Evolutionary conservation across 1,139 yeast species (phyloP).

Genomic region (Geotrichum bryndzae): DNA sequence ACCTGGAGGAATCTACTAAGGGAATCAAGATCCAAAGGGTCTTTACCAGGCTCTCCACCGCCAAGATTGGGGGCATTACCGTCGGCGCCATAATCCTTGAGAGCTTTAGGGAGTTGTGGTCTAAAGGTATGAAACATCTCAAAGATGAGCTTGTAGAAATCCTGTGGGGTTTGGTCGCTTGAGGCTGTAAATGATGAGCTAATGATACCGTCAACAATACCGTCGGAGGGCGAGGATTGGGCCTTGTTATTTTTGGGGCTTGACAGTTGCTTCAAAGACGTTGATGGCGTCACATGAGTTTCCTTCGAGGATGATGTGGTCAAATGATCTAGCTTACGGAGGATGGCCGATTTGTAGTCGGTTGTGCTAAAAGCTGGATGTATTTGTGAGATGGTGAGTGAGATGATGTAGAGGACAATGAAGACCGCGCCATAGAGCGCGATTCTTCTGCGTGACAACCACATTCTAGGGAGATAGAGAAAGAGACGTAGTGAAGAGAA

Average conservation of each 20-base stretch:
- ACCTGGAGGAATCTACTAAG: slow-evolving; percentile 45
- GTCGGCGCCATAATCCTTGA: slow-evolving; percentile 4
- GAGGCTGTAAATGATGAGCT: background rate
- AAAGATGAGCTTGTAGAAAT: slow-evolving; percentile 10
- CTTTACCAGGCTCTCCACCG: background rate
- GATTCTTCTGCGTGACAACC: slow-evolving; percentile 6
- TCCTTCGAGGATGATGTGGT: background rate
- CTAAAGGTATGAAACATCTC: slow-evolving; percentile 10
- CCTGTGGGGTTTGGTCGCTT: slow-evolving; percentile 2
- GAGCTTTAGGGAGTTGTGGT: slow-evolving; percentile 1
- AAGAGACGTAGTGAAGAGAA: background rate
- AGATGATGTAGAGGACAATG: slow-evolving; percentile 5
- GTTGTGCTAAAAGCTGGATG: slow-evolving; percentile 4
- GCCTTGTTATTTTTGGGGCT: background rate
- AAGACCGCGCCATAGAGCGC: slow-evolving; percentile 11
- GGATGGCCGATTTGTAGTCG: slow-evolving; percentile 6
- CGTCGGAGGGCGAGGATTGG: background rate
- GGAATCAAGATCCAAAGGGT: slow-evolving; percentile 3
- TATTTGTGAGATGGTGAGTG: background rate
- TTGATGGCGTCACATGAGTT: background rate
- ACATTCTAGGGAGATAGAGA: background rate
- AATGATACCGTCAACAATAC: background rate
- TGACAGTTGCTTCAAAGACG: background rate
- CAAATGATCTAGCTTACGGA: slow-evolving; percentile 3
- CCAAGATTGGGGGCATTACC: slow-evolving; percentile 4